These are phyloP conservation scores for Knoxdaviesia capensis DNA, from an alignment of 2,329 filamentous ascomycete genomes.

Conservation along the genomic window DNA sequence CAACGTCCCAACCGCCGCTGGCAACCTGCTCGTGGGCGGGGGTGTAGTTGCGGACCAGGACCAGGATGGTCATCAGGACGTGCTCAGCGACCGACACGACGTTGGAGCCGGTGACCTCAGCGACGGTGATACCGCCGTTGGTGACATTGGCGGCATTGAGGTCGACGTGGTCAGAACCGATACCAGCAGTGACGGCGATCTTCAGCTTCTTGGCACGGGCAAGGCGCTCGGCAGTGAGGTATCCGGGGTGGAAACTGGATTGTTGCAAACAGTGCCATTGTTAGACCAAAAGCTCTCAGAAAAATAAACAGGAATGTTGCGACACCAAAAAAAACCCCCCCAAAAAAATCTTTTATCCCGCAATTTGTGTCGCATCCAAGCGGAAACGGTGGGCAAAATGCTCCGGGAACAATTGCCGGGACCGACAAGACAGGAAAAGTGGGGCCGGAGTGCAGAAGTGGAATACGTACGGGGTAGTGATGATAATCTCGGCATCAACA, in stretches of 20 bases:
- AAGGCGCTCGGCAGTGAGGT: conserved; percentile 88
- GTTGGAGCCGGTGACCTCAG: conserved; percentile 94
- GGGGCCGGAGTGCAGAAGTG: conserved; percentile 1
- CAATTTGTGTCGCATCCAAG: too few relatives aligned
- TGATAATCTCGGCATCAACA: conserved; percentile 94
- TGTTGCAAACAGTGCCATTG: not conserved
- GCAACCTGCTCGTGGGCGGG: conserved; percentile 89
- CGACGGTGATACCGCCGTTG: conserved; percentile 92
- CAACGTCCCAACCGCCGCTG: conserved; percentile 84
- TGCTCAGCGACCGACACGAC: conserved; percentile 98
- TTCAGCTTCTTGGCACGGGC: conserved; percentile 98
- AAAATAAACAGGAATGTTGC: too few relatives aligned
- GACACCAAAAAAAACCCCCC: too few relatives aligned
- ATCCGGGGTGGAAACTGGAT: conserved; percentile 83
- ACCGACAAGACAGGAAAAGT: not conserved
- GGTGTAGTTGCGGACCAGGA: conserved; percentile 93
- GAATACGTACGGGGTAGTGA: conserved; percentile 68
- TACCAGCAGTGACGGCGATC: conserved; percentile 89
- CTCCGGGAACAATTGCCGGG: too few relatives aligned
- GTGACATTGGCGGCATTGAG: conserved; percentile 93
- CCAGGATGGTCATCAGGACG: conserved; percentile 96
- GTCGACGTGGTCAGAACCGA: conserved; percentile 96
- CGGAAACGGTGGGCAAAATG: too few relatives aligned
- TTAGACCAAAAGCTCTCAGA: too few relatives aligned
- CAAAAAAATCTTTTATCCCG: too few relatives aligned